Evolutionary conservation across 169 alveolate genomes (phyloP).

Genomic region (Plasmodium gaboni): DNA sequence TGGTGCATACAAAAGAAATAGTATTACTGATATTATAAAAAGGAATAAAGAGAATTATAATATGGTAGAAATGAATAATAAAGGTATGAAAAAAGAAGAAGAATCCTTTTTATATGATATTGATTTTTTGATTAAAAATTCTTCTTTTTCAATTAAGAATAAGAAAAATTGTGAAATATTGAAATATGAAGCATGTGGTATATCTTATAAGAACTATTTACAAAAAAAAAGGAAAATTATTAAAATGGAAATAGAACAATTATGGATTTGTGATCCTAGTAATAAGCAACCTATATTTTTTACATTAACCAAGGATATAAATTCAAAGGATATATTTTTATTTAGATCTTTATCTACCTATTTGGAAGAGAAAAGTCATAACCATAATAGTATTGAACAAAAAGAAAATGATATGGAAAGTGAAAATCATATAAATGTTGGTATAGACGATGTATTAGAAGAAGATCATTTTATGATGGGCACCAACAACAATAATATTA

Average conservation of each 20-base stretch:
- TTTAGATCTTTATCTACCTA: slow-evolving; percentile 58
- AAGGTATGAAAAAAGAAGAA: slow-evolving; percentile 25
- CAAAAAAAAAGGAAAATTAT: slow-evolving; percentile 68
- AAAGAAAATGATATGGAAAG: background rate
- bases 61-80: background rate
- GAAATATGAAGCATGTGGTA: slow-evolving; percentile 76
- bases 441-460: too few species aligned
- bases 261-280: slow-evolving; percentile 78
- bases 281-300: slow-evolving; percentile 76
- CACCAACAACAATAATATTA: background rate
- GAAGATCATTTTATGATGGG: background rate
- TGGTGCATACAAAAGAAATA: background rate
- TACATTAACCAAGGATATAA: slow-evolving; percentile 57
- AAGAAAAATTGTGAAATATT: slow-evolving; percentile 42
- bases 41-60: slow-evolving; percentile 3
- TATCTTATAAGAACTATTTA: slow-evolving; percentile 65
- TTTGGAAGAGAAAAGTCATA: slow-evolving; percentile 47
- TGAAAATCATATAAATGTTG: background rate
- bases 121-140: slow-evolving; percentile 72
- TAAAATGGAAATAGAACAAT: slow-evolving; percentile 73
- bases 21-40: background rate
- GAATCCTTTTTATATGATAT: slow-evolving; percentile 70
- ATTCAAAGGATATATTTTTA: slow-evolving; percentile 65
- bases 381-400: background rate
- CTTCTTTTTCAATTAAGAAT: slow-evolving; percentile 72